These are phyloP conservation scores for Mycosphaerelloides madeirae DNA, from an alignment of 2,329 filamentous ascomycete species.

Conservation along the genomic window DNA sequence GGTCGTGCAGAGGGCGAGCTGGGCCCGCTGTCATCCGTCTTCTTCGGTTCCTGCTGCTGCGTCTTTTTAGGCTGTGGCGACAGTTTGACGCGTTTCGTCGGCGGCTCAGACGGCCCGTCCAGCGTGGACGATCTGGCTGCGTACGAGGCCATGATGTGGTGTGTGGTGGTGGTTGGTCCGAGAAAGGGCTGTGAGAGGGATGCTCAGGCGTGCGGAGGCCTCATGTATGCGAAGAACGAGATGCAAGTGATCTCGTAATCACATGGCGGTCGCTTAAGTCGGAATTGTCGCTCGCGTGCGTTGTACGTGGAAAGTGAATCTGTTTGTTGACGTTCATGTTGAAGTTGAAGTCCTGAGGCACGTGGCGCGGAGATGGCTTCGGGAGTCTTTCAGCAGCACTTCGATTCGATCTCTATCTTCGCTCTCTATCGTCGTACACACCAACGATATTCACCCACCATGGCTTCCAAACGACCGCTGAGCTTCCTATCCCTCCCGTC, in stretches of 20 bases:
- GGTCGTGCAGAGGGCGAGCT: slow-evolving; percentile 12
- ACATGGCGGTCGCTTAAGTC: too few species aligned
- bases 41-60: not conserved
- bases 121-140: slow-evolving; percentile 27
- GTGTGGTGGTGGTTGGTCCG: too few species aligned
- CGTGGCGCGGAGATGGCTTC: not conserved
- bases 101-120: slow-evolving; percentile 31
- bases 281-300: too few species aligned
- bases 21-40: slow-evolving; percentile 11
- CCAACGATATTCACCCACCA: slow-evolving; percentile 6
- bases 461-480: slow-evolving; percentile 28
- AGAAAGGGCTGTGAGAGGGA: slow-evolving; percentile 8
- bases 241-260: too few species aligned
- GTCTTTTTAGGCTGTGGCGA: slow-evolving; percentile 8
- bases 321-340: not conserved
- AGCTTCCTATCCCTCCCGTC: slow-evolving; percentile 22
- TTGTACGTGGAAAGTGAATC: too few species aligned
- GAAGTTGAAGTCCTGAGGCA: not conserved
- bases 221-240: too few species aligned
- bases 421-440: not conserved
- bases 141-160: slow-evolving; percentile 7
- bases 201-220: not conserved
- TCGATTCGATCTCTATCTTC: not conserved
- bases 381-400: not conserved
- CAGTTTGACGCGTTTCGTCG: slow-evolving; percentile 29